Conservation (phyloP, 2,329 filamentous ascomycete species). For the Aspergillus novoparasiticus region DNA sequence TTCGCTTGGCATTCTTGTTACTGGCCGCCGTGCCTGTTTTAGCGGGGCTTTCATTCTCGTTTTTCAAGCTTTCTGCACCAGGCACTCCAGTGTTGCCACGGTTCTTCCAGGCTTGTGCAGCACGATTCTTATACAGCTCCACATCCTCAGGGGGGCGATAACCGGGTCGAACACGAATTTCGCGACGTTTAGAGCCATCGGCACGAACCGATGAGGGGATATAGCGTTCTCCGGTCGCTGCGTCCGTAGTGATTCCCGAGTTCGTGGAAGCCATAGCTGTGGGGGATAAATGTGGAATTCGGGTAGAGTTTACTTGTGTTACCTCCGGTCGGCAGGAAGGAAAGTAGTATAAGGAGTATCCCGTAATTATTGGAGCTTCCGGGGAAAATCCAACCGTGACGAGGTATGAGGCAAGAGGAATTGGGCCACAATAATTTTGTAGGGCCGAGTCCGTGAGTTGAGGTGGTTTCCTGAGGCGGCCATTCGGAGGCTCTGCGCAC, state of each 20-base stretch:
- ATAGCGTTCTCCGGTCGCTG: slow-evolving; percentile 75
- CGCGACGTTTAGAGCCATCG: slow-evolving; percentile 88
- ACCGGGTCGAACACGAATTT: slow-evolving; percentile 90
- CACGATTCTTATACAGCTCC: slow-evolving; percentile 92
- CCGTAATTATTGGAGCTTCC: background rate
- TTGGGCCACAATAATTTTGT: slow-evolving; percentile 9
- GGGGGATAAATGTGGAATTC: background rate
- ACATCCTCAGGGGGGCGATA: slow-evolving; percentile 95
- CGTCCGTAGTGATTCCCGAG: slow-evolving; percentile 77
- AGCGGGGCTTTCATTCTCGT: slow-evolving; percentile 45
- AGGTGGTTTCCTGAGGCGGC: slow-evolving; percentile 1
- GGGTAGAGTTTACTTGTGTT: background rate
- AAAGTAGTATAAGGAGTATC: background rate
- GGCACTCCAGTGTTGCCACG: slow-evolving; percentile 72
- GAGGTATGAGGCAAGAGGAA: background rate
- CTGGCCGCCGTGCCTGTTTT: slow-evolving; percentile 56
- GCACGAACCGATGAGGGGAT: slow-evolving; percentile 86
- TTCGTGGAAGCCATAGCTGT: slow-evolving; percentile 55
- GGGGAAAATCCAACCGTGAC: background rate
- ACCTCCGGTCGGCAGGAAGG: background rate
- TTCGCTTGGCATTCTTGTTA: slow-evolving; percentile 85
- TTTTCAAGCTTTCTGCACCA: slow-evolving; percentile 65
- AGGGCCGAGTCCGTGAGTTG: background rate
- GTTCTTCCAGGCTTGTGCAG: slow-evolving; percentile 80
- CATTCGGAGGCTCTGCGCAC: slow-evolving; percentile 26